Evolutionary conservation across 495 filamentous ascomycete genomes (phyloP).

Genomic region (Astrothelium macrocarpum): DNA sequence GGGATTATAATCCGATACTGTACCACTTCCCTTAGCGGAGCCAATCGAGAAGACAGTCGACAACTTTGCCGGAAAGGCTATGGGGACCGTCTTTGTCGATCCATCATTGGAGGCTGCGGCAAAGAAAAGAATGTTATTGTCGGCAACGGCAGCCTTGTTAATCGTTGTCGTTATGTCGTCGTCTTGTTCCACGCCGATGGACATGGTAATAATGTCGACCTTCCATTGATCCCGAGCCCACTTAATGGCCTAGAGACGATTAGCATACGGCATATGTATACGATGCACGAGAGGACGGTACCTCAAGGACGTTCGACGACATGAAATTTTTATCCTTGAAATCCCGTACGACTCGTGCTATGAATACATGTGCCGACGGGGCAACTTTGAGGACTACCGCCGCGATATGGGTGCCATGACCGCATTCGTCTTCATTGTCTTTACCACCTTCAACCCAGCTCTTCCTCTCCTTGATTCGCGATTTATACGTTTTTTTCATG

Average conservation of each 20-base stretch:
- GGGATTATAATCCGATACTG: neutral
- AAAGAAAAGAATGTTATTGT: neutral
- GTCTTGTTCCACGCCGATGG: neutral
- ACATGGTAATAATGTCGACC: neutral
- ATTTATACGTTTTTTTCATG: neutral
- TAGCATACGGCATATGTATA: neutral
- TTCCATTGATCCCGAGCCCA: neutral
- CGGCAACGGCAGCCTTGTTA: neutral
- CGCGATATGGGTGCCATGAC: neutral
- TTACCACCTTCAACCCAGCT: neutral
- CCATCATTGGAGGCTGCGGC: neutral
- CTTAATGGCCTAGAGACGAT: neutral
- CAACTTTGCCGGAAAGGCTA: neutral
- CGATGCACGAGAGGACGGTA: neutral
- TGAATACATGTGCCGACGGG: neutral
- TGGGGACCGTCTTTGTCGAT: neutral
- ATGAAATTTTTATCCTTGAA: neutral
- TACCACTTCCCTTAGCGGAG: neutral
- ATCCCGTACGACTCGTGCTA: neutral
- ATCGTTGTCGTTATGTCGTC: neutral
- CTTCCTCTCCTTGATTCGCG: neutral
- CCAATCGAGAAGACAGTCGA: neutral
- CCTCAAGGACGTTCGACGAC: neutral
- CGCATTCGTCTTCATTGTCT: neutral
- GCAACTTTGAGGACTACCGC: neutral